Evolutionary conservation across 1,284 basidiomycete species (phyloP).

Genomic region (Cutaneotrichosporon sp.): DNA sequence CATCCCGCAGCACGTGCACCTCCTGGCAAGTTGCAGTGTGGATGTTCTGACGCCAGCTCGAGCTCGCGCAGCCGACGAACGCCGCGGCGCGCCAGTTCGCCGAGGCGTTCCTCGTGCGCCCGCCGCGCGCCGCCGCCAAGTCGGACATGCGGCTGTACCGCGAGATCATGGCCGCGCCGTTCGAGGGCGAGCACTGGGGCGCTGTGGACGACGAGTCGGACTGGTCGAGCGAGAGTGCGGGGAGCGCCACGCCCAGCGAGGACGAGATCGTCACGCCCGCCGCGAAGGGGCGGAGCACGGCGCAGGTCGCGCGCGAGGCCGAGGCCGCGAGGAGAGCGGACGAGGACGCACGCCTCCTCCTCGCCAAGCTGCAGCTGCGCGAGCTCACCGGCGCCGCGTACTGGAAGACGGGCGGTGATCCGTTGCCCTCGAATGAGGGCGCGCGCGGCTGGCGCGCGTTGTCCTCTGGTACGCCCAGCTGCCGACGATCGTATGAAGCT

Average conservation of each 20-base stretch:
- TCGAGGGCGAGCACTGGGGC: conserved; percentile 35
- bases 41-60: conserved; percentile 33
- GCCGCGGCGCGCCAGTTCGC: conserved; percentile 32
- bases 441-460: conserved; percentile 40
- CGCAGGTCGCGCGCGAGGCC: conserved; percentile 11
- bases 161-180: conserved; percentile 47
- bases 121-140: conserved; percentile 19
- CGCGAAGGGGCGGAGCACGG: not conserved
- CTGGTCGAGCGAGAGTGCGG: conserved; percentile 35
- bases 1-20: conserved; percentile 43
- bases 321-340: conserved; percentile 20
- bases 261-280: conserved; percentile 26
- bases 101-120: conserved; percentile 28
- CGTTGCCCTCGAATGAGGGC: conserved; percentile 13
- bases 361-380: conserved; percentile 26
- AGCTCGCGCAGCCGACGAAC: conserved; percentile 29
- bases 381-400: conserved; percentile 29
- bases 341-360: conserved; percentile 18
- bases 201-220: conserved; percentile 38
- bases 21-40: conserved; percentile 31
- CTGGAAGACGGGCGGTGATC: conserved; percentile 32
- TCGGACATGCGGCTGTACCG: conserved; percentile 36
- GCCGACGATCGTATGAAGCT: too few species aligned
- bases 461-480: conserved; percentile 35
- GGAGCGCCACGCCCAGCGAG: conserved; percentile 16